These are phyloP conservation scores for Ilyonectria destructans DNA, from an alignment of 2,329 filamentous ascomycete genomes.

Conservation along the genomic window DNA sequence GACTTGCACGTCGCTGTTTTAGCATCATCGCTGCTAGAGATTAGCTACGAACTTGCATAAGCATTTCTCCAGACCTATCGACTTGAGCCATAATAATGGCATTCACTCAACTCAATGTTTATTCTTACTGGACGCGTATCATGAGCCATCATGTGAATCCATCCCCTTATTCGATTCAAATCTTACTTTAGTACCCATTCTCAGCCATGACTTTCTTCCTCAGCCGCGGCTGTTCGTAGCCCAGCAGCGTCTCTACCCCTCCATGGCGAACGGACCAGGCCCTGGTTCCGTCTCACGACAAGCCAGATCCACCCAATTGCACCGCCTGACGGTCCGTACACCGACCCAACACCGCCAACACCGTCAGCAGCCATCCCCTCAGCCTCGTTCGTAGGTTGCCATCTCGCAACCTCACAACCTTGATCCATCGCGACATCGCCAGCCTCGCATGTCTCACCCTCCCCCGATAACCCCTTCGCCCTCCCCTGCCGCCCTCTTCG, in stretches of 20 bases:
- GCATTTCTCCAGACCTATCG: too few species aligned
- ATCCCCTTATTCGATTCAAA: too few species aligned
- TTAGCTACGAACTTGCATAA: too few species aligned
- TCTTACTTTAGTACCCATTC: too few species aligned
- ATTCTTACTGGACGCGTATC: too few species aligned
- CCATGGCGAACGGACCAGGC: slow-evolving; percentile 14
- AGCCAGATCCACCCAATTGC: slow-evolving; percentile 21
- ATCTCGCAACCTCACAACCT: not conserved
- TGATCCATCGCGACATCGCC: not conserved
- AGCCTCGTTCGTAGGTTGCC: not conserved
- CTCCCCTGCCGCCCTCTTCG: slow-evolving; percentile 44
- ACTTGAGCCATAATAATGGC: too few species aligned
- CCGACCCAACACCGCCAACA: slow-evolving; percentile 15
- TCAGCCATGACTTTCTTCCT: too few species aligned
- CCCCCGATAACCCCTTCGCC: slow-evolving; percentile 44
- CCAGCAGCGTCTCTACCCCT: not conserved
- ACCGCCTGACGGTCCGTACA: not conserved
- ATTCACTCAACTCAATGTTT: too few species aligned
- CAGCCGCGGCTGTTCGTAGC: too few species aligned
- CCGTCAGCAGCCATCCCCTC: slow-evolving; percentile 7
- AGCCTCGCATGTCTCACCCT: slow-evolving; percentile 45
- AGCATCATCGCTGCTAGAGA: too few species aligned
- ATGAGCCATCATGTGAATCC: too few species aligned
- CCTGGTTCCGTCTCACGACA: slow-evolving; percentile 15
- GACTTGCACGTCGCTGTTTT: too few species aligned